Percentiles rank a stretch among this genome's conserved stretches.
Conservation (phyloP, 2,329 filamentous ascomycete species). For the Botryosphaeria dothidea region DNA sequence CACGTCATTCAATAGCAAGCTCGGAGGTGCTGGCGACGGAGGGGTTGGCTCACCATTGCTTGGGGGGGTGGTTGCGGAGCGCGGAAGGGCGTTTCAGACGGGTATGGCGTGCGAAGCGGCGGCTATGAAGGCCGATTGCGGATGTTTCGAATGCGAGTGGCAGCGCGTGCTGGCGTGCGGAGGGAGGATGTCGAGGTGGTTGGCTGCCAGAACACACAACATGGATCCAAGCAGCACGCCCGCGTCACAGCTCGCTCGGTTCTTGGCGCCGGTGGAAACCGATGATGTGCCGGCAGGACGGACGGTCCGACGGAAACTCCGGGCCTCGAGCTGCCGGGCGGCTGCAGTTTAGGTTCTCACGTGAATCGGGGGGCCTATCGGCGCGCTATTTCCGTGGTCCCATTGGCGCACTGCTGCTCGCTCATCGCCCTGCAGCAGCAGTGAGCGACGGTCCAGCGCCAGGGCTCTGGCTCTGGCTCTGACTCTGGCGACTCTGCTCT, state of each 20-base stretch:
- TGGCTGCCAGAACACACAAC: background rate
- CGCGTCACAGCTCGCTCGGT: background rate
- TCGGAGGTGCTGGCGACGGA: background rate
- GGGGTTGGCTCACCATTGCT: slow-evolving; percentile 20
- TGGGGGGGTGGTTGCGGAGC: background rate
- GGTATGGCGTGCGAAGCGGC: background rate
- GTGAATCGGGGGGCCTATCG: background rate
- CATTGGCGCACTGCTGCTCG: background rate
- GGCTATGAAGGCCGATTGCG: background rate
- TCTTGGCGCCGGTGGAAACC: background rate
- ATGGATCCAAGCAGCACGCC: background rate
- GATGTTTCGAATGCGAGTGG: background rate
- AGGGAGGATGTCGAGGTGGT: background rate
- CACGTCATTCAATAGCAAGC: slow-evolving; percentile 20
- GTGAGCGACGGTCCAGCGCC: background rate
- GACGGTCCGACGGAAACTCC: slow-evolving; percentile 3
- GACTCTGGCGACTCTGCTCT: no score
- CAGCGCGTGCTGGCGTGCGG: background rate
- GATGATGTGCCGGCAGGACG: background rate
- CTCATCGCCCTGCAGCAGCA: background rate
- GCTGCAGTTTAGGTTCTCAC: no score
- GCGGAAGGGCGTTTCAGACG: background rate
- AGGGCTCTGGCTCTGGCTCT: background rate
- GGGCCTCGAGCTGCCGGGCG: background rate
- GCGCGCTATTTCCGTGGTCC: background rate